Conservation (phyloP, 108 stramenopile genomes). For the Schizochytrium sp. region DNA sequence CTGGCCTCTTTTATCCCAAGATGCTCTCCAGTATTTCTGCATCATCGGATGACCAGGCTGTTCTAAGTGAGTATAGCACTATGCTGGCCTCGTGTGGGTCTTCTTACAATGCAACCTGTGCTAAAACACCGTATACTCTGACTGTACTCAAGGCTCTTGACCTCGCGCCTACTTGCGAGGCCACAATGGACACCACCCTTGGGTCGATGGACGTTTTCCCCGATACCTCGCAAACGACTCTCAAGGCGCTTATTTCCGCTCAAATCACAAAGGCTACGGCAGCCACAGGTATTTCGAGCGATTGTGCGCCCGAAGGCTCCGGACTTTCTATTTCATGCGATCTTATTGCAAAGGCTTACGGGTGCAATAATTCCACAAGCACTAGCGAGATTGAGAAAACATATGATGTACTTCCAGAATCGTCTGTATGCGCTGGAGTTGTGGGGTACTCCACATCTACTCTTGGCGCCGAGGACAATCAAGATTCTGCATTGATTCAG, state of each 20-base stretch:
- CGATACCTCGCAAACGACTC: neutral
- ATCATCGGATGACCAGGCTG: neutral
- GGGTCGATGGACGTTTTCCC: constrained; percentile 6
- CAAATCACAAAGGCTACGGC: neutral
- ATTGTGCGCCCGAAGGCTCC: neutral
- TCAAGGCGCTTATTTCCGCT: neutral
- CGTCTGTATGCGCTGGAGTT: constrained; percentile 17
- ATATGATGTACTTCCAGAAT: constrained; percentile 19
- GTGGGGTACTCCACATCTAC: neutral
- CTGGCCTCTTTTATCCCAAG: neutral
- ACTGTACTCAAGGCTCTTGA: constrained; percentile 44
- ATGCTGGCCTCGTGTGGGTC: neutral
- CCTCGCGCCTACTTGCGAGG: neutral
- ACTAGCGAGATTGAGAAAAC: neutral
- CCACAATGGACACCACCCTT: no score
- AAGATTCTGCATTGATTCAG: neutral
- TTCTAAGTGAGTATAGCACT: neutral
- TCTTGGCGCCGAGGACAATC: constrained; percentile 5
- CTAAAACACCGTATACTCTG: constrained; percentile 6
- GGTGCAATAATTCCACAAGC: neutral
- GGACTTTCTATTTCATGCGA: neutral
- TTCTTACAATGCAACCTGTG: neutral
- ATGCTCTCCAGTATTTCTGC: neutral
- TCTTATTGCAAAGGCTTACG: neutral
- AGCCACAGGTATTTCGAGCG: neutral